phyloP scores from a whole-genome alignment of 345 rosid genomes.

The Acer negundo region DNA sequence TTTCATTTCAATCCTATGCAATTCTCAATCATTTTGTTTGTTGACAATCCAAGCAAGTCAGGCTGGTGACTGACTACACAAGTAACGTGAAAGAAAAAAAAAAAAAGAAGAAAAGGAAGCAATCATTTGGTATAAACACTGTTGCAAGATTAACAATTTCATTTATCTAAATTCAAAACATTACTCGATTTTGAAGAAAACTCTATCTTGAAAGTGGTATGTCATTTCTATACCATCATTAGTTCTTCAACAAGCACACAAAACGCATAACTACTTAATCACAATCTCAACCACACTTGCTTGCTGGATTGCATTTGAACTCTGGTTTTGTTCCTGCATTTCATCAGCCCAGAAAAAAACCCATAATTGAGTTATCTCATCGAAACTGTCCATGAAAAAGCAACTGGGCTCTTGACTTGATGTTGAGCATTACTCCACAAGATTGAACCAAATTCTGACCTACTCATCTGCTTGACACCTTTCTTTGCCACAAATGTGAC shows the following conservation, averaged over 20 bases:
- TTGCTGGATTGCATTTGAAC: neutral
- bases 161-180: neutral
- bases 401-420: constrained; percentile 80
- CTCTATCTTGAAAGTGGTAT: neutral
- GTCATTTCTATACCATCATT: neutral
- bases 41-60: neutral
- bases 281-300: neutral
- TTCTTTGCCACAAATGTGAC: constrained; percentile 71
- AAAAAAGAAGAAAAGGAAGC: neutral
- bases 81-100: neutral
- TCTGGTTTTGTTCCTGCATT: neutral
- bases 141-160: too few relatives aligned
- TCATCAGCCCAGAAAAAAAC: neutral
- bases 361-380: too few relatives aligned
- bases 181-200: neutral
- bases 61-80: neutral
- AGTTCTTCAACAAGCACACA: neutral
- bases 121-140: neutral
- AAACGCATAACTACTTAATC: neutral
- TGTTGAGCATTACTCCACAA: constrained; percentile 65
- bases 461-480: constrained; percentile 34
- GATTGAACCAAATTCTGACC: constrained; percentile 66
- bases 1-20: neutral
- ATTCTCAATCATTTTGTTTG: constrained; percentile 6
- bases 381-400: constrained; percentile 67